Conservation (phyloP, 1,139 yeast genomes). For the Protomyces arabidopsidicola region DNA sequence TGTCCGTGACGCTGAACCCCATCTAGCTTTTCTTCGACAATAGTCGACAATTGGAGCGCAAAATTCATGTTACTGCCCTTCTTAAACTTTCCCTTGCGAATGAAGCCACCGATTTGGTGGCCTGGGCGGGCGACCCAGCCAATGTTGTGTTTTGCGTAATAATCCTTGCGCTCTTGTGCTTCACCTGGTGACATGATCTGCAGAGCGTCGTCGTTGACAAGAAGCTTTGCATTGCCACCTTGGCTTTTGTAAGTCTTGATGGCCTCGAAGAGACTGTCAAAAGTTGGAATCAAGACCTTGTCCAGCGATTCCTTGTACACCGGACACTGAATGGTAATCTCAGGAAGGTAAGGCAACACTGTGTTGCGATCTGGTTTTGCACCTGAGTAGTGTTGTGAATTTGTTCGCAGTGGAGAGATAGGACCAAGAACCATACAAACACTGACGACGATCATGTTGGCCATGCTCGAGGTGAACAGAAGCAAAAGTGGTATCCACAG, state of each 20-base stretch:
- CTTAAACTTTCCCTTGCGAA: constrained; percentile 20
- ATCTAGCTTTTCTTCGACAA: constrained; percentile 30
- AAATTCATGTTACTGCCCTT: constrained; percentile 16
- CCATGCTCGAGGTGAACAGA: constrained; percentile 9
- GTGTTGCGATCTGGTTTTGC: constrained; percentile 15
- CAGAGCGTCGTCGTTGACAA: constrained; percentile 29
- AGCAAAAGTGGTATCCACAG: background rate
- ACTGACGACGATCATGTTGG: constrained; percentile 8
- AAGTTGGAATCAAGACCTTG: constrained; percentile 26
- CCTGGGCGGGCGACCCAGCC: constrained; percentile 31
- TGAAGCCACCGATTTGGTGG: constrained; percentile 28
- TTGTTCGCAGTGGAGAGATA: constrained; percentile 17
- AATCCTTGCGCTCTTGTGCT: constrained; percentile 21
- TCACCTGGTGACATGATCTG: constrained; percentile 15
- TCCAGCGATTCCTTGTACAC: constrained; percentile 29
- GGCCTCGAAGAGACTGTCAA: constrained; percentile 17
- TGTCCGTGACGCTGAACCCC: constrained; percentile 28
- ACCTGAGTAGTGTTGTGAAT: constrained; percentile 25
- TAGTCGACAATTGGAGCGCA: constrained; percentile 27
- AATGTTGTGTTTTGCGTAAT: constrained; percentile 29
- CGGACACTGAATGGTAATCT: constrained; percentile 29
- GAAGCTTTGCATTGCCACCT: constrained; percentile 27
- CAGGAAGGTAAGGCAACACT: constrained; percentile 23
- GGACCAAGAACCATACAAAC: constrained; percentile 27
- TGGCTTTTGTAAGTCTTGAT: constrained; percentile 27